A percentile compares a stretch with the other conserved stretches of the same genome.
Conservation (phyloP, 139 green algal genomes). For the Chlamydomonas incerta region DNA sequence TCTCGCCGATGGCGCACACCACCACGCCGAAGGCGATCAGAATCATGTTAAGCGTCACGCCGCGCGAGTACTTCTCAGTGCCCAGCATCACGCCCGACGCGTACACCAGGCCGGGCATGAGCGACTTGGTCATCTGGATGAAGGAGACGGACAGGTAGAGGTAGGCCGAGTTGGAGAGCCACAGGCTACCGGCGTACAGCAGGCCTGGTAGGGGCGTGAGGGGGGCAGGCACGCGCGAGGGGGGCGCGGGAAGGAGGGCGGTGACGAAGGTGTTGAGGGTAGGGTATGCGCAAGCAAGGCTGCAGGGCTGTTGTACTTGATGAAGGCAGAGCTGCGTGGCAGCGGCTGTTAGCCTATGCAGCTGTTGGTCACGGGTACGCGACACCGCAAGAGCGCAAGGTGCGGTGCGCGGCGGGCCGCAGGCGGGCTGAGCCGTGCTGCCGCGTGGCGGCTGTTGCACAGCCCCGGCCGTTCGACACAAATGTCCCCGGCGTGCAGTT, state of each 20-base stretch:
- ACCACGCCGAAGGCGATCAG: conserved; percentile 91
- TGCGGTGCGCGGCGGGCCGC: no score
- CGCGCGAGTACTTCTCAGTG: conserved; percentile 81
- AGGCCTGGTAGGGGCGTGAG: conserved; percentile 69
- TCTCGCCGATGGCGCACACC: conserved; percentile 83
- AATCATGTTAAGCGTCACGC: conserved; percentile 84
- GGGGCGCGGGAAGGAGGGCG: conserved; percentile 2
- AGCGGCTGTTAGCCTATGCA: no score
- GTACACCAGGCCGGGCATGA: conserved; percentile 91
- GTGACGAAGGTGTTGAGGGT: background rate
- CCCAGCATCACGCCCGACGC: conserved; percentile 76
- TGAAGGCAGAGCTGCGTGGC: no score
- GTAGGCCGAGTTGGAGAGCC: conserved; percentile 97
- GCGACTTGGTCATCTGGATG: conserved; percentile 98
- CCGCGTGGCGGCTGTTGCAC: no score
- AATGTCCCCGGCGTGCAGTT: no score
- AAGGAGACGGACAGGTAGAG: conserved; percentile 97
- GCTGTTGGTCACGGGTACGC: no score
- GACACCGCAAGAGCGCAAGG: no score
- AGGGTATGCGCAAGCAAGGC: no score
- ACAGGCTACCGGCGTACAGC: conserved; percentile 92
- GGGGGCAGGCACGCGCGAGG: no score
- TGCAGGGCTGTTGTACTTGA: no score
- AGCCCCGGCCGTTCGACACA: no score
- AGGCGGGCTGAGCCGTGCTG: no score